phyloP scores from a whole-genome alignment of 805 yeast genomes.

The Saccharomycopsis fodiens region DNA sequence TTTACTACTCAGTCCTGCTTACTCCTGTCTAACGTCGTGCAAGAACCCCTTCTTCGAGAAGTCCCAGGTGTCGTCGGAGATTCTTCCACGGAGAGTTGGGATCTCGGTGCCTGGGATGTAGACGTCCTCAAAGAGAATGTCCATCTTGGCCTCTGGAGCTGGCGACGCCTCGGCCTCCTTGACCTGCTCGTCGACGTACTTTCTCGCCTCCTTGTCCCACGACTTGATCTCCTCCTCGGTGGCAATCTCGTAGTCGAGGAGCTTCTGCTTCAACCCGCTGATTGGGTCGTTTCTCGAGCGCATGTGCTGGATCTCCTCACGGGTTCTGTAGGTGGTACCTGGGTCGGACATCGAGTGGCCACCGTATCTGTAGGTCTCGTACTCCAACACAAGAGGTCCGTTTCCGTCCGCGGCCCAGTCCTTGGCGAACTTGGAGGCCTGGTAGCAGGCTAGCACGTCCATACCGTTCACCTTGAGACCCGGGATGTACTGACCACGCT shows the following conservation, averaged over 20 bases:
- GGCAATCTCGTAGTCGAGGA: slow-evolving; percentile 77
- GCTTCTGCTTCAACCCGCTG: slow-evolving; percentile 85
- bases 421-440: slow-evolving; percentile 94
- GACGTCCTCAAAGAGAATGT: slow-evolving; percentile 92
- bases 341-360: slow-evolving; percentile 99
- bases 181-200: slow-evolving; percentile 89
- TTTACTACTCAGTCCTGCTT: neutral
- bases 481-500: slow-evolving; percentile 99
- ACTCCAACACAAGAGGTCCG: slow-evolving; percentile 94
- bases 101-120: slow-evolving; percentile 92
- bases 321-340: slow-evolving; percentile 99
- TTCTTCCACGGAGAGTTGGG: slow-evolving; percentile 92
- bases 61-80: slow-evolving; percentile 91
- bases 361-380: slow-evolving; percentile 98
- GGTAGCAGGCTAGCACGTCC: slow-evolving; percentile 94
- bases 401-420: slow-evolving; percentile 91
- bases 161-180: slow-evolving; percentile 90
- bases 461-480: slow-evolving; percentile 98
- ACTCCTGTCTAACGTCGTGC: slow-evolving; percentile 20
- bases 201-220: slow-evolving; percentile 94
- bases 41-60: slow-evolving; percentile 44
- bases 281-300: slow-evolving; percentile 97
- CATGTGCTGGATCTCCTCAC: slow-evolving; percentile 99
- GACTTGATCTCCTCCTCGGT: slow-evolving; percentile 92
- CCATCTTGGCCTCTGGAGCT: slow-evolving; percentile 93